Conservation (phyloP, 139 green algal species). For the Chlorella sp. region DNA sequence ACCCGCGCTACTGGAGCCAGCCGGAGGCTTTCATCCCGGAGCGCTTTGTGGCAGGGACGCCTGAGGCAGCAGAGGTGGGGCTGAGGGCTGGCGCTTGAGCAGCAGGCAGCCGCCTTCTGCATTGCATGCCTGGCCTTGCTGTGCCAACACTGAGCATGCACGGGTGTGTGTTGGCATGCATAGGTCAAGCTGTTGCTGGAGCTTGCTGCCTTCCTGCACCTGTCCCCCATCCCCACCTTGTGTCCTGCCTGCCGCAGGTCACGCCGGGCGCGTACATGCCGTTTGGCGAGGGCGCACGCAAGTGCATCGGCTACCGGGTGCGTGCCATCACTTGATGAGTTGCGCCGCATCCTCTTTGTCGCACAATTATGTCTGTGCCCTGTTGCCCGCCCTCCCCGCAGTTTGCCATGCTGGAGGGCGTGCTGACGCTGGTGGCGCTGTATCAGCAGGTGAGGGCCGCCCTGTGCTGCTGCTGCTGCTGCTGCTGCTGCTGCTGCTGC, state of each 20-base stretch:
- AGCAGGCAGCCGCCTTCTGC: too few relatives aligned
- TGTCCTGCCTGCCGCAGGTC: background rate
- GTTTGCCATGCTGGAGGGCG: conserved; percentile 15
- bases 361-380: too few relatives aligned
- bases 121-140: background rate
- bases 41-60: conserved; percentile 5
- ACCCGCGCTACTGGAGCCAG: background rate
- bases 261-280: background rate
- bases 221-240: too few relatives aligned
- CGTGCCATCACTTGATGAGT: too few relatives aligned
- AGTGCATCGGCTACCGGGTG: conserved; percentile 27
- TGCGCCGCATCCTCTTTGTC: too few relatives aligned
- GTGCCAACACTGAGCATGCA: background rate
- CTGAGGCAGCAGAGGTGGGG: conserved; percentile 17
- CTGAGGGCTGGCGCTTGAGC: background rate
- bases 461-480: background rate
- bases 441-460: background rate
- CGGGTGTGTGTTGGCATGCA: background rate
- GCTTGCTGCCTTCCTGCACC: background rate
- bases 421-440: background rate
- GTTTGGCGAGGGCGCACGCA: conserved; percentile 11
- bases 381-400: too few relatives aligned
- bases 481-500: background rate
- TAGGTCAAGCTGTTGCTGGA: background rate
- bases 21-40: background rate